These are phyloP conservation scores for Neurospora africana DNA, from an alignment of 495 filamentous ascomycete genomes.

Conservation along the genomic window DNA sequence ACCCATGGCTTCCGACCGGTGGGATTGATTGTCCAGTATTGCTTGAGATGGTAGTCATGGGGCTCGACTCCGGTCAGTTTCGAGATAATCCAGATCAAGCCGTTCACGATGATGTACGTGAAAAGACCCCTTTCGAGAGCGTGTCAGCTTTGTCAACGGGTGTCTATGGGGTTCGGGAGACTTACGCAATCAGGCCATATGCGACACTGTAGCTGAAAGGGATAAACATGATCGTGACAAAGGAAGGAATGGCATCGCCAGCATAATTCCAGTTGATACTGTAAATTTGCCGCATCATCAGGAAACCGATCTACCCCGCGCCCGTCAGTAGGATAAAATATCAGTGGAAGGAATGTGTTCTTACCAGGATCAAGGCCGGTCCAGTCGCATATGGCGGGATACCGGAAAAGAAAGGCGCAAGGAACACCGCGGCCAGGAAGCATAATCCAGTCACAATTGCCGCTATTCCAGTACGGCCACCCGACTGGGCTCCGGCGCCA, in stretches of 20 bases:
- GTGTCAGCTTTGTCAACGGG: conserved; percentile 7
- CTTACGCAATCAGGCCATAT: conserved; percentile 64
- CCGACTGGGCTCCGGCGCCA: conserved; percentile 73
- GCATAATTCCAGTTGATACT: conserved; percentile 46
- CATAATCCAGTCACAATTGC: conserved; percentile 61
- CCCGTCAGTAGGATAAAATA: background rate
- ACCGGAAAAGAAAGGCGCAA: conserved; percentile 72
- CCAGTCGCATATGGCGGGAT: conserved; percentile 82
- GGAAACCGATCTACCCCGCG: conserved; percentile 34
- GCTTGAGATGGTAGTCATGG: conserved; percentile 60
- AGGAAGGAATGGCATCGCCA: conserved; percentile 66
- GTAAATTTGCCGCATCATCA: conserved; percentile 48
- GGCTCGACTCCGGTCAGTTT: conserved; percentile 51
- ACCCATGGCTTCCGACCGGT: conserved; percentile 24
- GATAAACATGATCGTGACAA: conserved; percentile 70
- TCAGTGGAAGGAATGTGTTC: background rate
- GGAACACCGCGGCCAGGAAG: conserved; percentile 72
- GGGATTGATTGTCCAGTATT: conserved; percentile 60
- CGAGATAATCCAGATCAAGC: conserved; percentile 43
- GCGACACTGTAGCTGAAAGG: conserved; percentile 75
- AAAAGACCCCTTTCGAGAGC: conserved; percentile 48
- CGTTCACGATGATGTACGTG: conserved; percentile 60
- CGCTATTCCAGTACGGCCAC: conserved; percentile 68
- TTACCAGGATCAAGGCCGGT: conserved; percentile 65
- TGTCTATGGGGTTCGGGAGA: background rate